Conservation (phyloP, 768 basidiomycete species). For the Mycena venus region DNA sequence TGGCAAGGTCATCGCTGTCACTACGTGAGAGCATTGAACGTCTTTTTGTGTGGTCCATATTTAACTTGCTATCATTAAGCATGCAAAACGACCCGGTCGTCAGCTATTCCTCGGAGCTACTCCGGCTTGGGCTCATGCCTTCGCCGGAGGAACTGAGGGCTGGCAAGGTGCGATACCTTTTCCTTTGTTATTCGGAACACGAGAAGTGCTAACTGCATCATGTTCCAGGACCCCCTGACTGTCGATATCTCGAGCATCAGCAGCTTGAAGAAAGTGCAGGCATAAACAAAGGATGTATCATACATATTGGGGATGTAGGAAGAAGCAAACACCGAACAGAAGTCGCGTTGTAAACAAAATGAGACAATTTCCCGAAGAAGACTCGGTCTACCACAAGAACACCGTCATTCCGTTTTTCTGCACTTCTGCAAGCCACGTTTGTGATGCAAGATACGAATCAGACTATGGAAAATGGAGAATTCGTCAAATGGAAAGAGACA, state of each 20-base stretch:
- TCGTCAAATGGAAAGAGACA: too few species aligned
- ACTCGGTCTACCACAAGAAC: too few species aligned
- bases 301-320: neutral
- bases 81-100: slow-evolving; percentile 90
- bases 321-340: neutral
- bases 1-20: slow-evolving; percentile 75
- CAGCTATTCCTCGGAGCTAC: slow-evolving; percentile 80
- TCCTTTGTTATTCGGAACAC: neutral
- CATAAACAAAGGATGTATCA: neutral
- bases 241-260: slow-evolving; percentile 38
- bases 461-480: too few species aligned
- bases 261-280: slow-evolving; percentile 42
- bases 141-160: slow-evolving; percentile 76
- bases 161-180: slow-evolving; percentile 69
- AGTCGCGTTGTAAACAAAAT: neutral
- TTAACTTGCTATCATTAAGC: slow-evolving; percentile 46
- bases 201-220: neutral
- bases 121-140: slow-evolving; percentile 87
- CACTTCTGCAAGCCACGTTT: too few species aligned
- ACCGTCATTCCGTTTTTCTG: too few species aligned
- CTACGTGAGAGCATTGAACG: slow-evolving; percentile 56
- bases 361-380: neutral
- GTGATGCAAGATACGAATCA: too few species aligned
- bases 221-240: slow-evolving; percentile 22
- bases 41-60: neutral